These are phyloP conservation scores for Phytophthora capsici DNA, from an alignment of 352 stramenopile species.

Conservation along the genomic window DNA sequence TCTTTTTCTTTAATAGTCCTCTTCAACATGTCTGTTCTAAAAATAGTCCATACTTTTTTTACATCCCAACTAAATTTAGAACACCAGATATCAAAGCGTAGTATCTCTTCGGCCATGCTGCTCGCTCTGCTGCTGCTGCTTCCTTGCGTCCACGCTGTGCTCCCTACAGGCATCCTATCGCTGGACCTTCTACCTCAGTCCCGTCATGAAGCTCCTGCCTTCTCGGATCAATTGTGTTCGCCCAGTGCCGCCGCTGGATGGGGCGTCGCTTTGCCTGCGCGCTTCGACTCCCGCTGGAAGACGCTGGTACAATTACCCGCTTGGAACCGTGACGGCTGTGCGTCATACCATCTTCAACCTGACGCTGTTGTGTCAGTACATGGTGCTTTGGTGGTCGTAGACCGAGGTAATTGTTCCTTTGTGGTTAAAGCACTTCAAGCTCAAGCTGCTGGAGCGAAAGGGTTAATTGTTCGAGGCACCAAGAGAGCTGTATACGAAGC, in stretches of 20 bases:
- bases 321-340: conserved; percentile 51
- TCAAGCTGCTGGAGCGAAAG: conserved; percentile 59
- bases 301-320: conserved; percentile 44
- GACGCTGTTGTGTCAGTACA: conserved; percentile 14
- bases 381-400: conserved; percentile 56
- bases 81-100: background rate
- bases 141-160: conserved; percentile 30
- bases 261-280: conserved; percentile 55
- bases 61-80: too few species aligned
- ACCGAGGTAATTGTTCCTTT: conserved; percentile 84
- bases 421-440: conserved; percentile 62
- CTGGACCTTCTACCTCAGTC: conserved; percentile 44
- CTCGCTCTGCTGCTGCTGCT: conserved; percentile 30
- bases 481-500: conserved; percentile 67
- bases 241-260: conserved; percentile 62
- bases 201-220: conserved; percentile 26
- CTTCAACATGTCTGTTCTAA: conserved; percentile 8
- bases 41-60: background rate
- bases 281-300: conserved; percentile 64
- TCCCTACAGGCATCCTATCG: conserved; percentile 53
- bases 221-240: conserved; percentile 58
- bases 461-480: conserved; percentile 64
- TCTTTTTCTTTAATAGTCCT: too few species aligned
- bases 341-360: conserved; percentile 32
- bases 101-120: conserved; percentile 16